Evolutionary conservation across 2,329 filamentous ascomycete species (phyloP), one percentile per base, ranked within the genome.

Genomic region (Penicillium sp.): DNA sequence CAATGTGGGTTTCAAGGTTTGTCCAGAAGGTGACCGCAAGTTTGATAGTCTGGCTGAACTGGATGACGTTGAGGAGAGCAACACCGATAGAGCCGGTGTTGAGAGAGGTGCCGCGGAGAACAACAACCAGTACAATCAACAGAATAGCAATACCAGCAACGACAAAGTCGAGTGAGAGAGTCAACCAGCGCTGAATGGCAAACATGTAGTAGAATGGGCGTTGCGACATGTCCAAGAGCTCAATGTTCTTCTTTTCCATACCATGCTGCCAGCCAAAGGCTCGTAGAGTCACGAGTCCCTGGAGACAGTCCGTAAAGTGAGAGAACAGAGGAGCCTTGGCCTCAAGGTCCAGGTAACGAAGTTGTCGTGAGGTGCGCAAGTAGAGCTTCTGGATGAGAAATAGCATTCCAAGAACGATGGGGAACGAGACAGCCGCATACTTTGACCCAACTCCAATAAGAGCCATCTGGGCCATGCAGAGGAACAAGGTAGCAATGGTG

Each of bases 271-370:
- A 86, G 1, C 80, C 78, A 58, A 85, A 86, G 1, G 84, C 81
- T 10, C 84, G 78, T 26, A 87, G 76, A 0, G 84, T 87, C 0
- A 77, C 74, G 0, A 86, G 66, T 0, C 85, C 85, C 33, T 78
- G 79, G 43, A 86, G 76, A 2, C 80, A 82, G 59, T 86, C 84
- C 22, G 81, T 75, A 61, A 86, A 87, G 57, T 86, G 75, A 16
- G 77, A 82, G 72, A 83, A 86, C 0, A 87, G 71, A 0, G 84
- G 84, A 1, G 81, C 81, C 61, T 87, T 87, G 1, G 82, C 79
- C 66, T 88, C 86, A 1, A 88, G 77, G 46, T 88, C 85, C 11
- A 88, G 68, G 21, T 86, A 76, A 49, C 85, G 78, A 8, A 88
- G 68, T 66, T 88, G 85, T 0, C 84, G 74, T 0, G 84, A 87